Conservation (phyloP, 257 asterid species). For the Forsythia suspensa region DNA sequence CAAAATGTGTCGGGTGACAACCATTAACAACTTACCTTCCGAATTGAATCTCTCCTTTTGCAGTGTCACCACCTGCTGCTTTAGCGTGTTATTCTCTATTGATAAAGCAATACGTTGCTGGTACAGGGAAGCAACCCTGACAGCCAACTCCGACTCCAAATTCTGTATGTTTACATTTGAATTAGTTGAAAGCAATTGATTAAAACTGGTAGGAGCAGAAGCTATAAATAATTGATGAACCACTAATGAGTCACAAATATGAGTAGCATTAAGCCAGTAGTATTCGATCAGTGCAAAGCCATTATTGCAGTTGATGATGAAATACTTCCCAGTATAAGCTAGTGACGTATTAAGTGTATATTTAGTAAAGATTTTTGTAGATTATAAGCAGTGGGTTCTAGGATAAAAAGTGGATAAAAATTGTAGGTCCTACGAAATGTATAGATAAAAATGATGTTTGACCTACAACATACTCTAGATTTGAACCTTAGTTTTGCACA, state of each 20-base stretch:
- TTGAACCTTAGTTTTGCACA: not conserved
- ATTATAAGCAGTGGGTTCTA: no score
- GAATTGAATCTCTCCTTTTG: constrained; percentile 57
- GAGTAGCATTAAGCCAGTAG: not conserved
- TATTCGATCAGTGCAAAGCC: not conserved
- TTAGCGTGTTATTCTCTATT: constrained; percentile 64
- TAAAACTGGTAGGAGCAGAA: not conserved
- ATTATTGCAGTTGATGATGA: not conserved
- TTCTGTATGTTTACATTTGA: constrained; percentile 40
- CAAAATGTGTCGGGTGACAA: not conserved
- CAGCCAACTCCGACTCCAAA: constrained; percentile 62
- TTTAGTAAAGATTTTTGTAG: no score
- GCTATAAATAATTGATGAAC: not conserved
- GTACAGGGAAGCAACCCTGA: constrained; percentile 50
- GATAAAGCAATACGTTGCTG: constrained; percentile 60
- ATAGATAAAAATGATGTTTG: no score
- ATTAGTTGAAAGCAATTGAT: not conserved
- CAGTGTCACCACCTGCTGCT: constrained; percentile 56
- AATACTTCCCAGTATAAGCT: not conserved
- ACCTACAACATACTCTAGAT: not conserved
- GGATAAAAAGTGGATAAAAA: no score
- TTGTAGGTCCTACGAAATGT: no score
- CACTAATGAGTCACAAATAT: not conserved
- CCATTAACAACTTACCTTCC: constrained; percentile 49
- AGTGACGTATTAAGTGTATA: not conserved